phyloP scores from a whole-genome alignment of 495 filamentous ascomycete genomes.

The Lindgomyces ingoldianus region DNA sequence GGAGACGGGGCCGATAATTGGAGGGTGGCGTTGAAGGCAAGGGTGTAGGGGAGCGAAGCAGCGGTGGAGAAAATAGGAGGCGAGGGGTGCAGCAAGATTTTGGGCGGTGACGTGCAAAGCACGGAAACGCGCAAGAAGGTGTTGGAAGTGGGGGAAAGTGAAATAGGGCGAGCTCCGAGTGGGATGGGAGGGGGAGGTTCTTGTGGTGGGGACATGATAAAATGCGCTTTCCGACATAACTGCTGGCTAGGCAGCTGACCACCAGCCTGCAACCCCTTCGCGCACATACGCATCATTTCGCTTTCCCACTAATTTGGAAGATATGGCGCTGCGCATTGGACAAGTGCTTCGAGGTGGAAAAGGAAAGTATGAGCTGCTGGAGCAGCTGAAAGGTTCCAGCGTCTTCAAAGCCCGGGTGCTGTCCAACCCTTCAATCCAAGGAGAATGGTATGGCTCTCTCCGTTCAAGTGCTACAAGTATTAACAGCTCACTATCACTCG shows the following conservation, averaged over 20 bases:
- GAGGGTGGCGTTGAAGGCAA: too few relatives aligned
- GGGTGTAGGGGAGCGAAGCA: too few relatives aligned
- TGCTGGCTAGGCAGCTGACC: too few relatives aligned
- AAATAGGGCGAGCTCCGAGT: too few relatives aligned
- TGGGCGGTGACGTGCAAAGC: too few relatives aligned
- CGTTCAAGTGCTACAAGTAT: slow-evolving; percentile 1
- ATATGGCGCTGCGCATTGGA: slow-evolving; percentile 30
- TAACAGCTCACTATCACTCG: slow-evolving; percentile 12
- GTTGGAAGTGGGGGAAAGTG: too few relatives aligned
- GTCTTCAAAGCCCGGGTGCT: slow-evolving; percentile 35
- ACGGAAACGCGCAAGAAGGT: too few relatives aligned
- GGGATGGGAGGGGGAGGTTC: too few relatives aligned
- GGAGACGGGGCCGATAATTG: too few relatives aligned
- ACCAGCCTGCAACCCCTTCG: neutral
- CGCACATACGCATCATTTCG: slow-evolving; percentile 10
- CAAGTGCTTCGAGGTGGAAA: slow-evolving; percentile 32
- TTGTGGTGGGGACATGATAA: too few relatives aligned
- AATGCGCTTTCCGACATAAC: neutral
- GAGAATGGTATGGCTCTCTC: slow-evolving; percentile 22
- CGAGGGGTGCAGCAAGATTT: too few relatives aligned
- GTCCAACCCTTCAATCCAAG: slow-evolving; percentile 21
- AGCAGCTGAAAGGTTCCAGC: slow-evolving; percentile 25
- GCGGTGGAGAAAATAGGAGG: too few relatives aligned
- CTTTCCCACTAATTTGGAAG: slow-evolving; percentile 10
- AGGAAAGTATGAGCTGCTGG: slow-evolving; percentile 33